phyloP scores from a whole-genome alignment of 805 yeast species.

The Limtongozyma cylindracea region DNA sequence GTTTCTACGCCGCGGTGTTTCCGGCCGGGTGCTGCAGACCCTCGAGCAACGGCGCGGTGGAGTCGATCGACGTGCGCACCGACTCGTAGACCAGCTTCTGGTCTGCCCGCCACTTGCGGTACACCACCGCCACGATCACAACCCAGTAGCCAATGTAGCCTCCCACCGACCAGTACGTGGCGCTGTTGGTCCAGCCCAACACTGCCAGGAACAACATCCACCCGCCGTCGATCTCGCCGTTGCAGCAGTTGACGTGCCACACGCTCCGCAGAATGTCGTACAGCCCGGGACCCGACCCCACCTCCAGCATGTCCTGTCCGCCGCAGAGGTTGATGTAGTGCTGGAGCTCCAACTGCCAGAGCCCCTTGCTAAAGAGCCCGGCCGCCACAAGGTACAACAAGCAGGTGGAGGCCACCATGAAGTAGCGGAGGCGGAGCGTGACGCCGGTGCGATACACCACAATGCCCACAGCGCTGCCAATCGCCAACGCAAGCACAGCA shows the following conservation, averaged over 20 bases:
- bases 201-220: conserved; percentile 85
- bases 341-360: conserved; percentile 17
- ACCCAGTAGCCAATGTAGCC: too few species aligned
- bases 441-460: conserved; percentile 14
- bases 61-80: too few species aligned
- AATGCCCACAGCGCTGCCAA: conserved; percentile 11
- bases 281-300: conserved; percentile 19
- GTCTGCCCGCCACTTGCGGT: too few species aligned
- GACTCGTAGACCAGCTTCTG: too few species aligned
- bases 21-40: too few species aligned
- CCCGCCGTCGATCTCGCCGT: conserved; percentile 18
- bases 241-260: conserved; percentile 22
- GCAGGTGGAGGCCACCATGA: conserved; percentile 12
- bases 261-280: conserved; percentile 13
- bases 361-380: conserved; percentile 16
- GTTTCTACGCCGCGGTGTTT: too few species aligned
- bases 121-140: too few species aligned
- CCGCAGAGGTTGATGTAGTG: conserved; percentile 12
- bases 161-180: too few species aligned
- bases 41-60: too few species aligned
- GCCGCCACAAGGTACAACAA: conserved; percentile 17
- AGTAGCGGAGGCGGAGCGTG: conserved; percentile 14
- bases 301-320: conserved; percentile 15
- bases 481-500: conserved; percentile 5
- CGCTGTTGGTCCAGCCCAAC: conserved; percentile 86